Percentiles rank a stretch among this genome's conserved stretches.
Evolutionary conservation across 2,329 filamentous ascomycete species (phyloP).

Genomic region (Phialophora expanda): DNA sequence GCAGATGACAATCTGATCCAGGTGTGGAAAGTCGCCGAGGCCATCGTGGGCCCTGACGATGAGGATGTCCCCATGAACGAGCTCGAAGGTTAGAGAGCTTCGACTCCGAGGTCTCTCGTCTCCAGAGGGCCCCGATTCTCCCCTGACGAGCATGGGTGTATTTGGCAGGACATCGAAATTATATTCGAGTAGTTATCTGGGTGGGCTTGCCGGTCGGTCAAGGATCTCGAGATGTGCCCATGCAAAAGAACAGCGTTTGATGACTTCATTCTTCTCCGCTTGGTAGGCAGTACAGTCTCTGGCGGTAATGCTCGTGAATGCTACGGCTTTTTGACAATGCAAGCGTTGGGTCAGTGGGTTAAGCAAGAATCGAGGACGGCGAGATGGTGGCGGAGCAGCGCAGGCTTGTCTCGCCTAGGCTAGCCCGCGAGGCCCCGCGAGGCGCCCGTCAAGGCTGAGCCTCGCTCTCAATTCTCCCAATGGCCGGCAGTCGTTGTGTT

Average conservation of each 20-base stretch:
- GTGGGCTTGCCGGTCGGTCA: background rate
- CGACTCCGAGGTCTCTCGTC: background rate
- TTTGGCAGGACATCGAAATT: background rate
- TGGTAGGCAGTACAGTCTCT: background rate
- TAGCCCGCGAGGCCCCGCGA: background rate
- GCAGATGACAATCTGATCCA: constrained; percentile 97
- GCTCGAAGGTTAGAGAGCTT: constrained; percentile 58
- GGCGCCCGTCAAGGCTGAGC: background rate
- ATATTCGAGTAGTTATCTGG: background rate
- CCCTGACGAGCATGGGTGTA: background rate
- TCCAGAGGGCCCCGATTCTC: background rate
- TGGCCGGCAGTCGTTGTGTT: background rate
- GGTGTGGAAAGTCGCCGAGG: constrained; percentile 86
- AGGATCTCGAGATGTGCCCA: background rate
- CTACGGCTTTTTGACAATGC: background rate
- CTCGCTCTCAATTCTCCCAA: background rate
- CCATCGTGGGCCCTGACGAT: constrained; percentile 73
- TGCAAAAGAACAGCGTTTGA: background rate
- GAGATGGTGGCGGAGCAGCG: background rate
- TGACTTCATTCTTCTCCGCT: background rate
- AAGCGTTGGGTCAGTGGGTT: background rate
- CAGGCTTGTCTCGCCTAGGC: constrained; percentile 1
- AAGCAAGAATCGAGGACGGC: background rate
- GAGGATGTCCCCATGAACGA: constrained; percentile 77
- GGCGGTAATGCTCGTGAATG: background rate